phyloP scores from a whole-genome alignment of 2,329 filamentous ascomycete species.

The Diaporthe vexans region DNA sequence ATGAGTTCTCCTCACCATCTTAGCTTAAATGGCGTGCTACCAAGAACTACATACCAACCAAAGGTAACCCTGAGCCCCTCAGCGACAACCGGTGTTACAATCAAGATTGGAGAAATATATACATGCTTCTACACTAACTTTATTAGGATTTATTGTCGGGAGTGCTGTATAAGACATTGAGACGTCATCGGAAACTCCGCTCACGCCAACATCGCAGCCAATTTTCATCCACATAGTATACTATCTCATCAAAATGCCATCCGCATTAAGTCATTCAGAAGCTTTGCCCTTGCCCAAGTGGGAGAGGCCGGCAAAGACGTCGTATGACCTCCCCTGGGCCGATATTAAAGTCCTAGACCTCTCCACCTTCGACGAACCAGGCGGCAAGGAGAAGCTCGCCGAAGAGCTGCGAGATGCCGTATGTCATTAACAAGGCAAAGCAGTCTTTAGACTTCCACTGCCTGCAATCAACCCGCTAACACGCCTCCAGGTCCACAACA shows the following conservation, averaged over 20 bases:
- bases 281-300: slow-evolving; percentile 45
- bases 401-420: slow-evolving; percentile 67
- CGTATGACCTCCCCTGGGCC: slow-evolving; percentile 57
- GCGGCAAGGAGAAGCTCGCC: slow-evolving; percentile 64
- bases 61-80: neutral
- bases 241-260: slow-evolving; percentile 27
- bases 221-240: neutral
- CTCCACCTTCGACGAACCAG: slow-evolving; percentile 60
- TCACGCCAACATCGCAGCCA: neutral
- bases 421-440: neutral
- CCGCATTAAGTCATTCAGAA: slow-evolving; percentile 36
- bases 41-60: slow-evolving; percentile 1
- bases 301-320: slow-evolving; percentile 49
- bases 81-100: neutral
- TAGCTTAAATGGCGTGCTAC: slow-evolving; percentile 41
- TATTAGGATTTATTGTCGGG: too few relatives aligned
- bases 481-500: slow-evolving; percentile 45
- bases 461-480: neutral
- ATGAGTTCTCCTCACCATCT: slow-evolving; percentile 38
- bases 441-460: slow-evolving; percentile 42
- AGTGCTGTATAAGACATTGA: neutral
- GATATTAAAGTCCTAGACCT: slow-evolving; percentile 68
- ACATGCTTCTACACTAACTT: neutral
- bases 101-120: slow-evolving; percentile 4
- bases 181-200: slow-evolving; percentile 14